These are phyloP conservation scores for Didymella exigua DNA, from an alignment of 2,329 filamentous ascomycete genomes.

Conservation along the genomic window DNA sequence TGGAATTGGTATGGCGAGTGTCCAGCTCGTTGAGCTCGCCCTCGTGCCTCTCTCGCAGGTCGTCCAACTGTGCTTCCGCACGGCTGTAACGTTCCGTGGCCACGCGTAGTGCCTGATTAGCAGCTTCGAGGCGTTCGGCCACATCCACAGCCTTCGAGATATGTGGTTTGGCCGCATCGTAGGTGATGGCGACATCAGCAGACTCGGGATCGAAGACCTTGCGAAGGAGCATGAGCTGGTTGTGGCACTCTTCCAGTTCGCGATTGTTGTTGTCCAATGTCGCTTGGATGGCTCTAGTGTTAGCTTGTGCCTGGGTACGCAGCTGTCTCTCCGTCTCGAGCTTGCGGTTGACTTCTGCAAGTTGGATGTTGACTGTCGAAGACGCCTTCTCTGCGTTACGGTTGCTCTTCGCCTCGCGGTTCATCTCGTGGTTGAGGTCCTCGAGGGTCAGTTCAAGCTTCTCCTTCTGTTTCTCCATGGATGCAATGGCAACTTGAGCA, in stretches of 20 bases:
- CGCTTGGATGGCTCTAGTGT: slow-evolving; percentile 78
- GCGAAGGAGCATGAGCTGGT: slow-evolving; percentile 80
- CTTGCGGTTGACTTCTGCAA: slow-evolving; percentile 86
- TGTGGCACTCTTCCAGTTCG: slow-evolving; percentile 79
- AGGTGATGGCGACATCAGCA: slow-evolving; percentile 66
- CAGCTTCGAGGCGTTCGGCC: slow-evolving; percentile 81
- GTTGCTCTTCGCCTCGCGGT: slow-evolving; percentile 85
- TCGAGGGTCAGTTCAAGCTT: slow-evolving; percentile 87
- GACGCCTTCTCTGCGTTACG: slow-evolving; percentile 88
- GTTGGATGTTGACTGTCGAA: slow-evolving; percentile 77
- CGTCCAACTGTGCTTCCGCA: slow-evolving; percentile 81
- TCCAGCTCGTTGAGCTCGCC: slow-evolving; percentile 73
- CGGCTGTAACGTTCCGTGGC: slow-evolving; percentile 80
- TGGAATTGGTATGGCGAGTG: slow-evolving; percentile 64
- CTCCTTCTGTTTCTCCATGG: slow-evolving; percentile 91
- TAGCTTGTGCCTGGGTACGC: slow-evolving; percentile 82
- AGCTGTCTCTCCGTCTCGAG: slow-evolving; percentile 90
- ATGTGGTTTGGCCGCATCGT: slow-evolving; percentile 73
- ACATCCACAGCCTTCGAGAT: slow-evolving; percentile 72
- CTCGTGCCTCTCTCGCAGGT: slow-evolving; percentile 74
- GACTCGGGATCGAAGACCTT: slow-evolving; percentile 84
- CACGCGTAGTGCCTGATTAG: slow-evolving; percentile 86
- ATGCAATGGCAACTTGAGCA: slow-evolving; percentile 78
- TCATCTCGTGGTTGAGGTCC: slow-evolving; percentile 90
- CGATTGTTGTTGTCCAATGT: slow-evolving; percentile 79